A percentile compares a stretch with the other conserved stretches of the same genome.
Conservation (phyloP, 2,329 filamentous ascomycete species). For the Massarina eburnea region DNA sequence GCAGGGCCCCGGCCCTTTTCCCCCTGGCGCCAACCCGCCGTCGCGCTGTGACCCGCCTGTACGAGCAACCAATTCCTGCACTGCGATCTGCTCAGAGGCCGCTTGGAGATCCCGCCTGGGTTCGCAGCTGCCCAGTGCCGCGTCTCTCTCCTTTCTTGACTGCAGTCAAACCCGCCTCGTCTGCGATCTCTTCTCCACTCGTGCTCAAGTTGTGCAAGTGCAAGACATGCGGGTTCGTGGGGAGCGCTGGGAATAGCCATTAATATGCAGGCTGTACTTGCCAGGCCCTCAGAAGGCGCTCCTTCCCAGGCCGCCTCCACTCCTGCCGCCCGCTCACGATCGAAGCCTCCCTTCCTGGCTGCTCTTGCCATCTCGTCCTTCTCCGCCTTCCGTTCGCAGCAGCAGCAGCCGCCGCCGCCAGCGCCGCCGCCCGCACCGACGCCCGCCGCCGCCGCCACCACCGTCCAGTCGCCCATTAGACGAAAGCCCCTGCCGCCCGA, state of each 20-base stretch:
- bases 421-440: no score
- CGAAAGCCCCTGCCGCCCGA: slow-evolving; percentile 58
- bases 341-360: slow-evolving; percentile 41
- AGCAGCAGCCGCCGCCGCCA: slow-evolving; percentile 44
- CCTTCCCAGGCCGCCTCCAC: slow-evolving; percentile 25
- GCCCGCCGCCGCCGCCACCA: slow-evolving; percentile 10
- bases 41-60: slow-evolving; percentile 19
- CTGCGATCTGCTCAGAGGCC: slow-evolving; percentile 29
- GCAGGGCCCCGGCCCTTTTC: slow-evolving; percentile 22
- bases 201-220: slow-evolving; percentile 41
- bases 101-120: slow-evolving; percentile 18
- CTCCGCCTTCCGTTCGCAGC: slow-evolving; percentile 47
- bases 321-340: slow-evolving; percentile 15
- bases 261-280: slow-evolving; percentile 34
- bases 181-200: slow-evolving; percentile 24
- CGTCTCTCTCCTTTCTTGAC: slow-evolving; percentile 31
- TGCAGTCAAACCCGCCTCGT: slow-evolving; percentile 17
- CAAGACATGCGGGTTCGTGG: slow-evolving; percentile 29
- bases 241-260: slow-evolving; percentile 22
- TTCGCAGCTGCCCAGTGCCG: slow-evolving; percentile 19
- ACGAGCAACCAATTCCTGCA: slow-evolving; percentile 31
- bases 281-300: slow-evolving; percentile 29
- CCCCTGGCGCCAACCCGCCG: slow-evolving; percentile 22
- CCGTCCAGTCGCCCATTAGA: slow-evolving; percentile 48
- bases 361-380: slow-evolving; percentile 48